Evolutionary conservation across 148 eudicot genomes (phyloP).

Genomic region (Agrostemma githago): DNA sequence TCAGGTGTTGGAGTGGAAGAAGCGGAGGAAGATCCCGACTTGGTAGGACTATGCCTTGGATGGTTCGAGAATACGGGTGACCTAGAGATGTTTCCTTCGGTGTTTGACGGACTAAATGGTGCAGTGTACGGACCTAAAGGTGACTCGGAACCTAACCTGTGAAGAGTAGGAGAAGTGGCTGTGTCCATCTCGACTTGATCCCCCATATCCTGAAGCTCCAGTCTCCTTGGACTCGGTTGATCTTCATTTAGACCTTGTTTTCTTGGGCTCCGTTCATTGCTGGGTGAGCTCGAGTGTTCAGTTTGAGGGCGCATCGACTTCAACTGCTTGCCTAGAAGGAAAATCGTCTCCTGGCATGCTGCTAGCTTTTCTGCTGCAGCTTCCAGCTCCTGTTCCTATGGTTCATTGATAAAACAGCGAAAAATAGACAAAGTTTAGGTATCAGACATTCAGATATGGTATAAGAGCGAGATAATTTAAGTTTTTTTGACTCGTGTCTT

Average conservation of each 20-base stretch:
- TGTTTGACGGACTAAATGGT: conserved; percentile 49
- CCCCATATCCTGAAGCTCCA: conserved; percentile 27
- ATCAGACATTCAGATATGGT: too few relatives aligned
- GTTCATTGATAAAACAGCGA: background rate
- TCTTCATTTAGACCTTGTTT: conserved; percentile 26
- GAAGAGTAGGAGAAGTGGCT: conserved; percentile 34
- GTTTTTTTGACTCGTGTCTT: too few relatives aligned
- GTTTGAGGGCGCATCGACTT: conserved; percentile 31
- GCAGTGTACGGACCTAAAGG: conserved; percentile 41
- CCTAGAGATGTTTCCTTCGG: conserved; percentile 40
- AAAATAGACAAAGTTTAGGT: too few relatives aligned
- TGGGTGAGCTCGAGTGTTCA: conserved; percentile 34
- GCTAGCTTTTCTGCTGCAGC: conserved; percentile 91
- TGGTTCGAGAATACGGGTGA: conserved; percentile 50
- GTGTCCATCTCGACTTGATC: conserved; percentile 35
- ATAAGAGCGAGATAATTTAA: too few relatives aligned
- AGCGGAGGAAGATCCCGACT: conserved; percentile 49
- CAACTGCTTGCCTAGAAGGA: conserved; percentile 73
- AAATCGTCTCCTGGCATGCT: conserved; percentile 88
- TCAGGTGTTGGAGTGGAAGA: conserved; percentile 62
- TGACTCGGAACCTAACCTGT: conserved; percentile 50
- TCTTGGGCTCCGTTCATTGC: conserved; percentile 22
- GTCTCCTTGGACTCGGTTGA: conserved; percentile 51
- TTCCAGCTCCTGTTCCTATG: conserved; percentile 67
- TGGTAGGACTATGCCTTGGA: conserved; percentile 62